A percentile compares a stretch with the other conserved stretches of the same genome.
Conservation (phyloP, 2,329 filamentous ascomycete species). For the Thelonectria olida region DNA sequence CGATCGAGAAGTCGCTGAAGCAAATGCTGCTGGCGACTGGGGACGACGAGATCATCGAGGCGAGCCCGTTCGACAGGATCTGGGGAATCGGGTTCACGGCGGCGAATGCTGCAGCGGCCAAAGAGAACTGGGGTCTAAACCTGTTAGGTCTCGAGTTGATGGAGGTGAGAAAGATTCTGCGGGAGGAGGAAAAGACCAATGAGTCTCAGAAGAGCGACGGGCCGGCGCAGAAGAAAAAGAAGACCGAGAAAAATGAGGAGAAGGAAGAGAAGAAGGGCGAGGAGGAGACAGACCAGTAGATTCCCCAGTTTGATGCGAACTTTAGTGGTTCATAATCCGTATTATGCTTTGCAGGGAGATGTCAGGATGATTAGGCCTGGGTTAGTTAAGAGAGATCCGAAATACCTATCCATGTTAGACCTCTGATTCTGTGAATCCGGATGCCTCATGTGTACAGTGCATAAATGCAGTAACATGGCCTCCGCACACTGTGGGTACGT, state of each 20-base stretch:
- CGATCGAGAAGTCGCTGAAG: constrained; percentile 52
- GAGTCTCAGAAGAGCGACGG: neutral
- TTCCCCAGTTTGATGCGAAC: no score
- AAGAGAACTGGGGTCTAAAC: constrained; percentile 69
- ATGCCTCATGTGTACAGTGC: no score
- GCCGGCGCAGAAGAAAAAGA: constrained; percentile 5
- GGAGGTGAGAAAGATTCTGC: constrained; percentile 64
- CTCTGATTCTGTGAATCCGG: no score
- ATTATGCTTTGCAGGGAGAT: no score
- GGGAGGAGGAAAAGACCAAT: constrained; percentile 46
- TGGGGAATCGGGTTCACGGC: constrained; percentile 73
- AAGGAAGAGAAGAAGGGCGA: no score
- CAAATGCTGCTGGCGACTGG: constrained; percentile 65
- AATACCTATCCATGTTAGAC: no score
- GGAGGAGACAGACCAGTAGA: no score
- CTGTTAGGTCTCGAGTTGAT: constrained; percentile 70
- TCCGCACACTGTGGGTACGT: no score
- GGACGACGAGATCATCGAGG: constrained; percentile 69
- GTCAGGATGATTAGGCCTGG: no score
- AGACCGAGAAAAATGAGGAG: neutral
- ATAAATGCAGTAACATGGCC: no score
- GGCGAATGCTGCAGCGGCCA: constrained; percentile 56
- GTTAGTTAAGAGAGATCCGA: no score
- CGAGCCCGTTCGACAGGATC: constrained; percentile 66
- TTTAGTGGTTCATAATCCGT: no score